These are phyloP conservation scores for Cercophora sp. DNA, from an alignment of 495 filamentous ascomycete genomes.

Conservation along the genomic window DNA sequence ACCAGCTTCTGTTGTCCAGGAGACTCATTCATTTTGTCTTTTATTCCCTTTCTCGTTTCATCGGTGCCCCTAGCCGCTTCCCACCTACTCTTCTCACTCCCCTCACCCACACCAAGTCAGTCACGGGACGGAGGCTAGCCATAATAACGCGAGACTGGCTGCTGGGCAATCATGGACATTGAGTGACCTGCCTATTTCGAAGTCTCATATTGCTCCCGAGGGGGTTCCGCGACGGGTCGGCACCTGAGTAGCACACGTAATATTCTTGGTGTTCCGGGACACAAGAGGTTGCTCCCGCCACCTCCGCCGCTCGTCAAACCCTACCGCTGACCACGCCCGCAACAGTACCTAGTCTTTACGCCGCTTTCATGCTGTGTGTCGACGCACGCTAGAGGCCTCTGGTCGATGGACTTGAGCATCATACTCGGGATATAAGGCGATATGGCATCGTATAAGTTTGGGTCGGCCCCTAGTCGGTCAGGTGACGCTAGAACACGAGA, in stretches of 20 bases:
- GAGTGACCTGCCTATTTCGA: slow-evolving; percentile 2
- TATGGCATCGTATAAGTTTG: slow-evolving; percentile 30
- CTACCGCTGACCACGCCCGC: slow-evolving; percentile 18
- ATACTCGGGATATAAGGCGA: slow-evolving; percentile 19
- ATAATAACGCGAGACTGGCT: slow-evolving; percentile 3
- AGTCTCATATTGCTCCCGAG: slow-evolving; percentile 10
- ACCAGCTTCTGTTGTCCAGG: slow-evolving; percentile 25
- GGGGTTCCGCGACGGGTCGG: slow-evolving; percentile 17
- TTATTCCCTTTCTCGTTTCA: slow-evolving; percentile 4
- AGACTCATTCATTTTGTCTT: slow-evolving; percentile 17
- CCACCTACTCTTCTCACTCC: not conserved
- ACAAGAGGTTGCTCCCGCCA: slow-evolving; percentile 22
- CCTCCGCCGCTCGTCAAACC: slow-evolving; percentile 13
- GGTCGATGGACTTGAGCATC: slow-evolving; percentile 18
- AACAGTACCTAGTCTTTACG: slow-evolving; percentile 2
- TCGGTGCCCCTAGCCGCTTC: slow-evolving; percentile 2
- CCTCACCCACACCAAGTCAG: slow-evolving; percentile 5
- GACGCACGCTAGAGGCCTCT: slow-evolving; percentile 22
- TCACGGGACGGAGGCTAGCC: slow-evolving; percentile 7
- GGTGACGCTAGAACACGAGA: slow-evolving; percentile 17
- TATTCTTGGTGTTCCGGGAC: slow-evolving; percentile 8
- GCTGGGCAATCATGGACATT: slow-evolving; percentile 11
- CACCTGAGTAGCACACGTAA: slow-evolving; percentile 17
- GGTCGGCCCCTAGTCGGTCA: slow-evolving; percentile 17
- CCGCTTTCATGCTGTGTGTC: slow-evolving; percentile 15